Evolutionary conservation across 345 rosid species (phyloP).

Genomic region (Eucalyptus tenuipes): DNA sequence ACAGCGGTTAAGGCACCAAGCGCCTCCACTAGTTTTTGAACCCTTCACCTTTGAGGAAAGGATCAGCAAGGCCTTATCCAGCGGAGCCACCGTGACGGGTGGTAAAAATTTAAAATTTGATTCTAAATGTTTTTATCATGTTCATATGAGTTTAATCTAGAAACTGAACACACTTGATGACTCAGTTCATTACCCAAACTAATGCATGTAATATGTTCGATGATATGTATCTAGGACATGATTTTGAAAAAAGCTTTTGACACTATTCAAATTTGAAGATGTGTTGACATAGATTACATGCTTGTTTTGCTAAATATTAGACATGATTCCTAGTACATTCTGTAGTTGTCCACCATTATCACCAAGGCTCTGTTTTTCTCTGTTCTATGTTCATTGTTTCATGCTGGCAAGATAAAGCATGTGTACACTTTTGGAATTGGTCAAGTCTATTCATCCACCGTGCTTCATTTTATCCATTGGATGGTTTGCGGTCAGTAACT

Average conservation of each 20-base stretch:
- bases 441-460: no score
- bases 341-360: background rate
- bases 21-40: no score
- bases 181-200: background rate
- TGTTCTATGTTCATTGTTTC: background rate
- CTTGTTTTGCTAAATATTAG: background rate
- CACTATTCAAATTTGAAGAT: background rate
- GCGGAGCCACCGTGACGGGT: no score
- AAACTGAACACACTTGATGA: background rate
- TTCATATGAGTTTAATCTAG: background rate
- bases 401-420: no score
- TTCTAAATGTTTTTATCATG: background rate
- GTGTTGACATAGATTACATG: background rate
- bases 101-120: no score
- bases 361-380: background rate
- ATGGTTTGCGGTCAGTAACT: rapidly evolving
- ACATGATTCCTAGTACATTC: background rate
- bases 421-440: no score
- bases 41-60: no score
- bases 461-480: no score
- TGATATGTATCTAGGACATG: no score
- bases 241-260: background rate
- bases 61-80: no score
- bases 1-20: no score
- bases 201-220: rapidly evolving